Evolutionary conservation across 129 eudicot genomes (phyloP), one percentile per base, ranked within the genome.

Genomic region (Flaveria linearis): DNA sequence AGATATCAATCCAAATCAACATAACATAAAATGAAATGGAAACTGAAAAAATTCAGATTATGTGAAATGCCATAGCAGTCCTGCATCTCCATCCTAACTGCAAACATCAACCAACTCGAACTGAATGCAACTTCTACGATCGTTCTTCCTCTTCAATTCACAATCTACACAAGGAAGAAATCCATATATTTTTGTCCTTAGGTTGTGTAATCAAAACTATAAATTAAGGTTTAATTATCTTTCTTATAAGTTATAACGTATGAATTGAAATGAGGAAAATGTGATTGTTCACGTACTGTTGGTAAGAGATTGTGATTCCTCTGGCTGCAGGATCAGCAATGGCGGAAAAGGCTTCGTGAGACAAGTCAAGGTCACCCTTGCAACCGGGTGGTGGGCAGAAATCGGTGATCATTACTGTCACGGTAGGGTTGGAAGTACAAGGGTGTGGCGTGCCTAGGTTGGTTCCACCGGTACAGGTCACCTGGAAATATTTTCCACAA

Each of bases 361-460:
- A 62, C 68, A 62, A 62, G 68, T 62, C 68, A 62, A 62, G 43
- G 7, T 62, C 4, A 12, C 68, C 68, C 20, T 28, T 28, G 45
- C 68, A 62, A 28, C 68, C 68, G 5, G 68, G 68, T 9, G 68
- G 68, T 1, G 68, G 68, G 45, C 68, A n/a, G n/a, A n/a, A n/a
- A n/a, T n/a, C n/a, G n/a, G n/a, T n/a, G n/a, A n/a, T n/a, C n/a
- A n/a, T n/a, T n/a, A n/a, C n/a, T n/a, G 52, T 78, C 36, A 78
- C 76, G 0, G 76, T 69, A 13, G 78, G 78, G 26, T 6, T 62
- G 41, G 1, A 6, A 0, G 60, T 57, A 30, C 82, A 78, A n/a
- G 82, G 76, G 45, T 69, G 82, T 1, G 76, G 82, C 7, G 28
- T 36, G 1, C 76, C 82, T 45, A 20, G 14, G 67, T 78, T 78